Conservation (phyloP, 441 rosid genomes). For the Lepidium campestre region DNA sequence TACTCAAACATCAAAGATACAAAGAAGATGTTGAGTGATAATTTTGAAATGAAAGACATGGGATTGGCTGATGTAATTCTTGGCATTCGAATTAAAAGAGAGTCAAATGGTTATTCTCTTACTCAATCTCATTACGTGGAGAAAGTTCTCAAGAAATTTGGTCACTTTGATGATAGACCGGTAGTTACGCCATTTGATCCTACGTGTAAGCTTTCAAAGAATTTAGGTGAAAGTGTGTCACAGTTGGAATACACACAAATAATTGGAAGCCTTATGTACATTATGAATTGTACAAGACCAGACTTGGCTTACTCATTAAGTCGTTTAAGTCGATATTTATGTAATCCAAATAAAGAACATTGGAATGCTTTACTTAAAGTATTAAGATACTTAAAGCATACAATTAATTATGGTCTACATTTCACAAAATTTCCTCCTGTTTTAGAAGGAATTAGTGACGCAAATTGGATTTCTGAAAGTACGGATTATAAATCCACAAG, state of each 20-base stretch:
- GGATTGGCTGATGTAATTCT: background rate
- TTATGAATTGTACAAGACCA: background rate
- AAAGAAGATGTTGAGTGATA: background rate
- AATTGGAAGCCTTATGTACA: background rate
- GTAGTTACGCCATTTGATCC: constrained; percentile 45
- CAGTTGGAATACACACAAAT: background rate
- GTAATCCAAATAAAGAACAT: background rate
- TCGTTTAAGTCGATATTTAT: background rate
- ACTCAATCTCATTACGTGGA: background rate
- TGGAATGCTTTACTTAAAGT: background rate
- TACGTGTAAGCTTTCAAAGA: constrained; percentile 39
- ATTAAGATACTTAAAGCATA: background rate
- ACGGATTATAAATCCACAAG: background rate
- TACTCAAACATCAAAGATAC: background rate
- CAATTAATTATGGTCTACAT: background rate
- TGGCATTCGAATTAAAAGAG: background rate
- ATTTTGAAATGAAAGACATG: background rate
- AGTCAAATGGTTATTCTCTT: background rate
- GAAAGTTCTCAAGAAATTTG: background rate
- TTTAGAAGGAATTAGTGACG: background rate
- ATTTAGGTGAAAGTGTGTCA: background rate
- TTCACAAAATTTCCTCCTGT: background rate
- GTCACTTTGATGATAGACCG: constrained; percentile 43
- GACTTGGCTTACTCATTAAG: background rate
- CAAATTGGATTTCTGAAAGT: background rate